A percentile compares a stretch with the other conserved stretches of the same genome.
Conservation (phyloP, 306 rosid genomes). For the Crotalaria pallida region DNA sequence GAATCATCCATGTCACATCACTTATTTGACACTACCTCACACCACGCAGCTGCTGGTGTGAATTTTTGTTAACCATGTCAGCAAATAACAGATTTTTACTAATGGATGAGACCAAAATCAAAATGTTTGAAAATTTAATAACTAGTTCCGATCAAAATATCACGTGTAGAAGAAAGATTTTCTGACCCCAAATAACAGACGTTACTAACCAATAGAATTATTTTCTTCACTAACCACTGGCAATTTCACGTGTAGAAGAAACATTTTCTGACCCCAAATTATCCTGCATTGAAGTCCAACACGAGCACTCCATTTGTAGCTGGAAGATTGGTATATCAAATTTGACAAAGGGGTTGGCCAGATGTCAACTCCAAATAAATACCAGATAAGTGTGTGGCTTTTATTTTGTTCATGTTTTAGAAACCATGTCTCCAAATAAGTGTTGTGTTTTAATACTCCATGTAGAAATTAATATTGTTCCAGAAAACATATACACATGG, state of each 20-base stretch:
- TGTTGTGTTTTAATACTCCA: background rate
- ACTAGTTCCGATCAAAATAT: too few species aligned
- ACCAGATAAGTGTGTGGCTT: background rate
- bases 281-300: background rate
- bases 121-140: too few species aligned
- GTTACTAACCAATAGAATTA: too few species aligned
- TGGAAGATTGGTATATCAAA: background rate
- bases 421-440: background rate
- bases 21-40: too few species aligned
- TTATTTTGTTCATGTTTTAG: background rate
- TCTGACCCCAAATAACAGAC: too few species aligned
- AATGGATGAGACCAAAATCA: too few species aligned
- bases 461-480: background rate
- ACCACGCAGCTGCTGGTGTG: too few species aligned
- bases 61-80: too few species aligned
- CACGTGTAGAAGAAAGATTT: too few species aligned
- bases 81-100: too few species aligned
- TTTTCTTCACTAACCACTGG: too few species aligned
- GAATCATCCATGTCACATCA: too few species aligned
- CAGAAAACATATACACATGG: background rate
- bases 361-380: conserved; percentile 25
- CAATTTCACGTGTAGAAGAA: background rate
- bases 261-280: background rate
- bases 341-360: conserved; percentile 11
- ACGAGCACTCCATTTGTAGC: background rate